Evolutionary conservation across 2,329 filamentous ascomycete genomes (phyloP), one percentile per base, ranked within the genome.

Genomic region (Aspergillus vadensis): DNA sequence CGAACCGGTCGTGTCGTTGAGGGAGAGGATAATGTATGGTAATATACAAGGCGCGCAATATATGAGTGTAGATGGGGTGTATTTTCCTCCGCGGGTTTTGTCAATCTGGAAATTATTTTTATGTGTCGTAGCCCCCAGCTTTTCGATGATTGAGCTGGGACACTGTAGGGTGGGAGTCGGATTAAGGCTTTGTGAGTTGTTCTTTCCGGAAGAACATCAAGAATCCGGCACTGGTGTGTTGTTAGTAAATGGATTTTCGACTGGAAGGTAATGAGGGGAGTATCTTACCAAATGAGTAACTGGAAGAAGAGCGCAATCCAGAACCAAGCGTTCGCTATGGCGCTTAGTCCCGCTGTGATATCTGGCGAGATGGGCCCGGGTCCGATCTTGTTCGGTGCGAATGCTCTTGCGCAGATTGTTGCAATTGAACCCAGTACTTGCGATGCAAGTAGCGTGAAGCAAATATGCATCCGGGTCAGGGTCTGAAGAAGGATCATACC

Each of bases 401-500:
- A 83, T 4, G 84, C 85, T 55, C 86, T 74, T 1, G 85, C 86
- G 30, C 84, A 79, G 39, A 89, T 89, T 2, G 87, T 89, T 2
- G 83, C 85, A 4, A 85, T 72, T 5, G 83, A 85, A 12, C 87
- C 87, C 21, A 89, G 70, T 8, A 88, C 81, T 73, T 90, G 87
- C 3, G 86, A 86, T 1, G 69, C 74, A 41, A 88, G 80, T 21
- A 89, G 76, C 0, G 86, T 85, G 65, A 86, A 87, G 57, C 84
- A 81, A 59, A 89, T 86, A 68, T 90, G 87, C 71, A 88, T 81
- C 19, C 87, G 78, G 1, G 87, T 89, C 65, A 88, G 74, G 0
- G 86, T 89, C 70, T 88, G 85, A 44, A 89, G 74, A 4, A 90
- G 77, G 55, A 89, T 85, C 86, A 89, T 89, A 57, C 87, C 87